Conservation (phyloP, 371 early-diverging fungal species). For the Actinomortierella wolfii region DNA sequence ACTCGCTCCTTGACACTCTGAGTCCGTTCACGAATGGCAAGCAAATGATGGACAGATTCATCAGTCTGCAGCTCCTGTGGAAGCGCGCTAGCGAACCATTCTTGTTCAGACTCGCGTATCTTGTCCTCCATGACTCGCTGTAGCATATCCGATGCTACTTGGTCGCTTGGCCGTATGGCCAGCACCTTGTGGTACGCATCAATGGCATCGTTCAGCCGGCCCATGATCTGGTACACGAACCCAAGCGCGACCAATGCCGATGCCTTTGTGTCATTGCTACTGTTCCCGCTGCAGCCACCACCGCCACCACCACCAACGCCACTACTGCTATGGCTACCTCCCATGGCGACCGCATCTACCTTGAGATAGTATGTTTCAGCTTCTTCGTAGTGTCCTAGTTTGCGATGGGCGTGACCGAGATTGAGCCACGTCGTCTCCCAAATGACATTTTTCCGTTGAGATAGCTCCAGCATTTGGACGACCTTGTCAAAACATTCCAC, state of each 20-base stretch:
- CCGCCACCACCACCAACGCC: not conserved
- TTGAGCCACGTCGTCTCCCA: slow-evolving; percentile 74
- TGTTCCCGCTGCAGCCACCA: not conserved
- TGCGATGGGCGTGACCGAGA: slow-evolving; percentile 71
- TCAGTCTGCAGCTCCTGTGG: slow-evolving; percentile 19
- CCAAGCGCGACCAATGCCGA: slow-evolving; percentile 48
- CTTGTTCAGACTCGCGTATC: slow-evolving; percentile 17
- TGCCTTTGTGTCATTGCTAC: slow-evolving; percentile 10
- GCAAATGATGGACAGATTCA: too few species aligned
- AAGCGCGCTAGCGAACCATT: slow-evolving; percentile 26
- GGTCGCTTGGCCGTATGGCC: slow-evolving; percentile 29
- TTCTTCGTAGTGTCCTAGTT: slow-evolving; percentile 54
- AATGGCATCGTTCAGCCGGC: slow-evolving; percentile 56
- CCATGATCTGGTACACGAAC: slow-evolving; percentile 57
- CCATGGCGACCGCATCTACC: slow-evolving; percentile 49
- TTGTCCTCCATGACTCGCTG: slow-evolving; percentile 28
- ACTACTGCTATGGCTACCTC: slow-evolving; percentile 7
- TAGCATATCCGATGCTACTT: slow-evolving; percentile 31
- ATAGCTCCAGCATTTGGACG: slow-evolving; percentile 52
- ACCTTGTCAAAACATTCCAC: slow-evolving; percentile 58
- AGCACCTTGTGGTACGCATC: slow-evolving; percentile 56
- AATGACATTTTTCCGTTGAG: slow-evolving; percentile 47
- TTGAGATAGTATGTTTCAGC: slow-evolving; percentile 58
- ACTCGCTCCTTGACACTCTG: not conserved
- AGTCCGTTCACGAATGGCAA: too few species aligned